Base-by-base conservation (phyloP, 2,329 filamentous ascomycete genomes). In the Ilyonectria mors-panacis region DNA sequence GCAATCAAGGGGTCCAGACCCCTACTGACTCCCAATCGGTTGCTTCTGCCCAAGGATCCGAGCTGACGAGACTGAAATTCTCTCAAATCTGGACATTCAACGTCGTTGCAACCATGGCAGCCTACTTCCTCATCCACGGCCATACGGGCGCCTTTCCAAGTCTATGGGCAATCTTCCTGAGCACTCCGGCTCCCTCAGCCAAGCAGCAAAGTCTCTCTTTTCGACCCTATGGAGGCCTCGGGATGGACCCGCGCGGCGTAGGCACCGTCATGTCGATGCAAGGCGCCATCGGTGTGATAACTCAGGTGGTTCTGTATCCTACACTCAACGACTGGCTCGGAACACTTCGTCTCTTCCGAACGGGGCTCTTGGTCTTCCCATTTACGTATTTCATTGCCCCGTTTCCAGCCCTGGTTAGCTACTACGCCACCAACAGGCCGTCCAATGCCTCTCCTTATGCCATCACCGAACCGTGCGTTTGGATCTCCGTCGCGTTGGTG, bases 71-170 rank as follows among this genome's bases (percentile, higher is more conserved):
- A 21, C 17, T 45, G 42, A 45, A 21, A 45, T 45, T 45, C 42
- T 45, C 42, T n/a, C 42, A 45, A 45, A 45, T 45, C 42, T 45
- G 42, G 42, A 45, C 42, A 45, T 45, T 45, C 42, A 45, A 45
- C n/a, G 42, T 45, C n/a, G 7, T 45, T 21, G 37, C 37, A 39
- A 39, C 37, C 13, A 39, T 39, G 37, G 37, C 37, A 1, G 13
- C 13, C 37, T 39, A 39, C 45, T 48, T 48, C 23, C 26, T 48
- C 21, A 28, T 48, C 23, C 45, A 48, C 23, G 45, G 45, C 4
- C 45, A 48, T 23, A 48, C 23, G 2, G 23, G 45, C 13, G 15
- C 45, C 23, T 48, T 48, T 48, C 45, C 45, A 28, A 48, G 45
- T 28, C 15, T 48, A 28, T 48, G 45, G 45, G 23, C 45, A 28